Evolutionary conservation across 148 eudicot genomes (phyloP), one percentile per base, ranked within the genome.

Genomic region (Rhododendron simsii): DNA sequence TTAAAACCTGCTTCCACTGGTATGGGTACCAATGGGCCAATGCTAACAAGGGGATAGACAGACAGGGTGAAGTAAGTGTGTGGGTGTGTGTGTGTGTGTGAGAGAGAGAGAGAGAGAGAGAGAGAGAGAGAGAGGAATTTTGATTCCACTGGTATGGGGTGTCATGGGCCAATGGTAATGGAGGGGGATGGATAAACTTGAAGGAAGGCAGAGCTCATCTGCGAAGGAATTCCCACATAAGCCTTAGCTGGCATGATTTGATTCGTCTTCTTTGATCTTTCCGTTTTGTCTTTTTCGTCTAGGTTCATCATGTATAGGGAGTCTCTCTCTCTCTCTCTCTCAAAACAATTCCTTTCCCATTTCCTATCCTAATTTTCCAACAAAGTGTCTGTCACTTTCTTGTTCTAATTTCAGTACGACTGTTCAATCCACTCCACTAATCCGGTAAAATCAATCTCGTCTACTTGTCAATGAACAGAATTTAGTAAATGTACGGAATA

Each of bases 131-230:
- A n/a, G 30, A 21, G 26, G 37, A 71, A 71, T 14, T 12, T 2
- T 85, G 84, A 16, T 85, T 74, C 89, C 83, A 87, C 39, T 57
- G 65, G 89, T 61, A 85, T 39, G 76, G 87, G 77, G 74, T 81
- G 74, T 79, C 39, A 57, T 75, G 86, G 86, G 77, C 74, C 78
- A 82, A 65, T 81, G 86, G 65, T 84, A 90, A 88, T 81, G 47
- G 59, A 47, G 65, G 86, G 84, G 86, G 77, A 71, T 55, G 87
- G 88, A 90, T 90, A 88, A 80, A 88, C 88, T 69, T 87, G 83
- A 26, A 73, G 59, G 76, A 67, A 47, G 15, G 10, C 16, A 12
- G 55, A 55, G 77, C 84, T 50, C 55, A 84, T 71, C 61, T 57
- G 65, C 45, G 77, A 78, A 45, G 18, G 39, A 76, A 55, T 78